Base-by-base conservation (phyloP, 1,284 basidiomycete species). In the Tetrapyrgos nigripes region DNA sequence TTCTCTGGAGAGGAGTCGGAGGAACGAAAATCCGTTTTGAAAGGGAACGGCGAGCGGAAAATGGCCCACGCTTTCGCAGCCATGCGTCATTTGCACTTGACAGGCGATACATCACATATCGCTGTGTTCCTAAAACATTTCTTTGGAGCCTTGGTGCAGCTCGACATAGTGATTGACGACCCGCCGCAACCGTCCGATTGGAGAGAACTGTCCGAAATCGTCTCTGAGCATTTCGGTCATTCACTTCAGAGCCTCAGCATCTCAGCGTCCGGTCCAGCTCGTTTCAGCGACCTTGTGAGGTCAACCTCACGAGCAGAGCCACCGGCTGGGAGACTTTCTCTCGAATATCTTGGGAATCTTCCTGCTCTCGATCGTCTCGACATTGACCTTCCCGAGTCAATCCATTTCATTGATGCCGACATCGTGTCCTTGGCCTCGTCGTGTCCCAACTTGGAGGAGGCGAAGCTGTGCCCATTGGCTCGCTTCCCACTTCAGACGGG, bases 121-220 rank as follows among this genome's bases (percentile, higher is more conserved):
- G 81, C 83, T 4, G 84, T 84, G 17, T 92, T 92, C 75, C 71
- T 92, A 61, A 84, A 81, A 63, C 87, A 90, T 66, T 71, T 92
- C 64, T 79, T 83, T 17, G 84, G 82, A 67, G 78, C 83, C 31
- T 73, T 92, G 64, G 74, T 78, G 24, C 80, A 83, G 52, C 79
- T 92, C 59, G 89, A 92, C 55, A 80, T 92, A 43, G 77, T 86
- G 66, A 86, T 92, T 62, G 90, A 92, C 63, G 90, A 92, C 66
- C 88, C 90, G 14, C 88, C 89, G 13, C 83, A 86, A 64, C 80
- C 79, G 59, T 81, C 81, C 13, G 89, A 91, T 66, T 92, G 90
- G 90, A 83, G 84, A 63, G 83, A 89, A 60, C 76, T 92, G 21
- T 88, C 83, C 48, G 72, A 73, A 43, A 70, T 88, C 66, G 78